These are phyloP conservation scores for Chlorencoelia australis DNA, from an alignment of 2,329 filamentous ascomycete genomes.

Conservation along the genomic window DNA sequence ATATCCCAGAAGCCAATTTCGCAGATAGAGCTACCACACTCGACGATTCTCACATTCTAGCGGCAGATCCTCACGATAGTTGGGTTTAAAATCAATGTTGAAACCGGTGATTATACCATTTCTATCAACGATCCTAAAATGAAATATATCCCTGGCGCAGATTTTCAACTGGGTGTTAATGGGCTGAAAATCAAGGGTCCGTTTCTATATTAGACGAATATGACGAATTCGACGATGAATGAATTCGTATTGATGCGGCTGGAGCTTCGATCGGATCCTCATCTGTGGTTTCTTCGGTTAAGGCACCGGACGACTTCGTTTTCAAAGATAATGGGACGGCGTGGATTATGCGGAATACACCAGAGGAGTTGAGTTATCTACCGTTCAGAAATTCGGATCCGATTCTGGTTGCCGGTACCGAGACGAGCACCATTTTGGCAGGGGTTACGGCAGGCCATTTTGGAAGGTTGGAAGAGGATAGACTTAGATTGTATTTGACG, in stretches of 20 bases:
- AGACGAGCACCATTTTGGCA: constrained; percentile 8
- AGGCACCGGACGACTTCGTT: constrained; percentile 12
- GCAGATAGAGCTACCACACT: constrained; percentile 22
- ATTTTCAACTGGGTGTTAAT: constrained; percentile 17
- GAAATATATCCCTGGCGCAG: constrained; percentile 4
- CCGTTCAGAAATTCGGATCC: not conserved
- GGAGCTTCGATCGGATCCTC: not conserved
- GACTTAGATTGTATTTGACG: constrained; percentile 10
- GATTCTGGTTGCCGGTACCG: constrained; percentile 7
- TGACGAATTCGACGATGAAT: constrained; percentile 5
- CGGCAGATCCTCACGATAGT: constrained; percentile 18
- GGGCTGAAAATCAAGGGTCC: constrained; percentile 20
- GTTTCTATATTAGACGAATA: constrained; percentile 23
- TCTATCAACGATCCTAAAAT: constrained; percentile 20
- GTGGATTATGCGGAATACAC: constrained; percentile 9
- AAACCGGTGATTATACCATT: constrained; percentile 17
- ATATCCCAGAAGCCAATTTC: constrained; percentile 12
- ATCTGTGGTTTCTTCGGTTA: constrained; percentile 2
- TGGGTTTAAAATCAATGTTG: constrained; percentile 18
- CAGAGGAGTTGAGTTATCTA: constrained; percentile 8
- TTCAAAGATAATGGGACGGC: constrained; percentile 8
- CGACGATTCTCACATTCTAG: constrained; percentile 13
- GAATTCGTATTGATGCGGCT: not conserved
- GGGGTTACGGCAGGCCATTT: constrained; percentile 13
- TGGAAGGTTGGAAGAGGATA: constrained; percentile 8